Base-by-base conservation (phyloP, 2,329 filamentous ascomycete genomes). In the Westerdykella aurantiaca region DNA sequence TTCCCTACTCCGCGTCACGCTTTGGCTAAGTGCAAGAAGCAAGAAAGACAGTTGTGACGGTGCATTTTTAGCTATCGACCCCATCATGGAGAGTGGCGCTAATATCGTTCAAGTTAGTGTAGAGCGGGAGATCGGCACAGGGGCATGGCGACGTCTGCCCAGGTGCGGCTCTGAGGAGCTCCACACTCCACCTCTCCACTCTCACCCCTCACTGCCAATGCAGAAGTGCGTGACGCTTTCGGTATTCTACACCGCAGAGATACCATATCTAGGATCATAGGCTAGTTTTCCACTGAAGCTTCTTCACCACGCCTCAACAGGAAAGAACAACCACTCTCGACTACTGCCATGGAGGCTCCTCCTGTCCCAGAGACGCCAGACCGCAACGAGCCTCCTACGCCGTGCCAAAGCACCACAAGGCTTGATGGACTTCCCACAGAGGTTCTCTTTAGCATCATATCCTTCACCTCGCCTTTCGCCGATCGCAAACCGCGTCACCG, bases 391-490 rank as follows among this genome's bases (percentile, higher is more conserved):
- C 13, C 17, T 16, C n/a, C 33, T 18, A 18, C 6, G 4, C n/a
- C n/a, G n/a, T 14, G n/a, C 13, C 7, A 12, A 35, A 35, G 3
- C 33, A 13, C n/a, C 37, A 5, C 44, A 18, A 25, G 44, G 1
- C 51, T 66, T 22, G 50, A 57, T 6, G 45, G 47, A 1, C 47
- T 66, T 2, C 60, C 61, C 0, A 50, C 54, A 0, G 61, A 64
- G 35, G 48, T 64, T 7, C 50, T 64, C 17, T 61, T 60, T 39
- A 46, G 48, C 16, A 51, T 66, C 35, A 50, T 66, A 38, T 54
- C 52, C 33, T 61, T 47, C 41, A 34, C 47, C 22, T 45, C 44
- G 0, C 48, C 53, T 3, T 53, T 51, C 17, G 29, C 7, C 7
- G 12, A 11, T 9, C 14, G 7, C 13, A n/a, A 18, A 12, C 37